A percentile compares a stretch with the other conserved stretches of the same genome.
Evolutionary conservation across 2,329 filamentous ascomycete species (phyloP).

Genomic region (Aspergillus versicolor): DNA sequence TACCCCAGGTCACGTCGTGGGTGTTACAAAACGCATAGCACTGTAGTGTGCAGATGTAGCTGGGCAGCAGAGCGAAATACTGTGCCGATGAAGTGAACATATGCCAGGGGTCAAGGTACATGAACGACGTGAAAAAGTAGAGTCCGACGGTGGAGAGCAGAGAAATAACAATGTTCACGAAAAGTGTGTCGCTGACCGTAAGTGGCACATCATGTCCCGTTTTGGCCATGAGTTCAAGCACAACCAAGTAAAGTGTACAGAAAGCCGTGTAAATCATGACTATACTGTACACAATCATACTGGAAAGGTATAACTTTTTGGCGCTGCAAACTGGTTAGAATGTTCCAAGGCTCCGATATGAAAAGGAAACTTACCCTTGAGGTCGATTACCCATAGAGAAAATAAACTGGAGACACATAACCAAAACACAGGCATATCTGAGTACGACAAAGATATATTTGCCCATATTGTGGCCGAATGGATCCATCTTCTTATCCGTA

Average conservation of each 20-base stretch:
- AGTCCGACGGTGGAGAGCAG: conserved; percentile 85
- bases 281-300: conserved; percentile 84
- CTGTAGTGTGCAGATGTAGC: conserved; percentile 95
- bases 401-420: conserved; percentile 95
- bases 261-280: conserved; percentile 98
- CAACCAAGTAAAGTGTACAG: conserved; percentile 82
- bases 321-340: conserved; percentile 47
- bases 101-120: conserved; percentile 98
- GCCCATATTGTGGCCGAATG: conserved; percentile 85
- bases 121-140: conserved; percentile 93
- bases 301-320: conserved; percentile 81
- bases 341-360: background rate
- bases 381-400: conserved; percentile 93
- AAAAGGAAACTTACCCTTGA: conserved; percentile 61
- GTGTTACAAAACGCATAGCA: conserved; percentile 99
- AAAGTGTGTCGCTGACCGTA: conserved; percentile 77
- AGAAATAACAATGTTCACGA: conserved; percentile 91
- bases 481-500: conserved; percentile 74
- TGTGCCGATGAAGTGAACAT: conserved; percentile 91
- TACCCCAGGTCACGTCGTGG: conserved; percentile 98
- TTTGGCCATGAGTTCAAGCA: conserved; percentile 68
- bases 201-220: conserved; percentile 48
- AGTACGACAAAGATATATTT: conserved; percentile 82
- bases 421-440: conserved; percentile 78
- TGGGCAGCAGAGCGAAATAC: conserved; percentile 89